A percentile compares a stretch with the other conserved stretches of the same genome.
These are phyloP conservation scores for Rauvolfia tetraphylla DNA, from an alignment of 257 asterid species.

Conservation along the genomic window DNA sequence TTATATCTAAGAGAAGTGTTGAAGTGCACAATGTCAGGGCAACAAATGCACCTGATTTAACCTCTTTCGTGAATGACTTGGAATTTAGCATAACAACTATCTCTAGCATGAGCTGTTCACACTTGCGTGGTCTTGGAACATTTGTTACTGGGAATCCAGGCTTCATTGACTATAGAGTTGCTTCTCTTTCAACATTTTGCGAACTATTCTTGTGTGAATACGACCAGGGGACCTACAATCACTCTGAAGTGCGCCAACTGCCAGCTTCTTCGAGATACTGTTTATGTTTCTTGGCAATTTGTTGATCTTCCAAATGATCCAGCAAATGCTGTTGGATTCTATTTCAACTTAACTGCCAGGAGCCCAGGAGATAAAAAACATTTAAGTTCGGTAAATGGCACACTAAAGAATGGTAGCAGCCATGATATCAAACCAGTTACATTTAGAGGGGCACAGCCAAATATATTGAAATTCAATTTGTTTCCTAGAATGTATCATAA, in stretches of 20 bases:
- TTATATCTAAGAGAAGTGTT: slow-evolving; percentile 67
- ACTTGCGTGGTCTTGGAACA: slow-evolving; percentile 85
- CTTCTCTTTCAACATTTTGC: slow-evolving; percentile 71
- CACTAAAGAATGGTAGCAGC: slow-evolving; percentile 51
- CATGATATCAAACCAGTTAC: slow-evolving; percentile 51
- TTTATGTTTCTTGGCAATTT: slow-evolving; percentile 78
- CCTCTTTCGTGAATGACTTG: slow-evolving; percentile 64
- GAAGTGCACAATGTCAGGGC: slow-evolving; percentile 93
- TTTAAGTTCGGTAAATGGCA: slow-evolving; percentile 83
- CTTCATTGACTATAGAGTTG: slow-evolving; percentile 51
- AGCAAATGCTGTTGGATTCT: slow-evolving; percentile 85
- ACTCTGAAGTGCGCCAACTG: slow-evolving; percentile 62
- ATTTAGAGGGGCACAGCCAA: slow-evolving; percentile 69
- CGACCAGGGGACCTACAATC: slow-evolving; percentile 77
- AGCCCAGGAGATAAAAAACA: slow-evolving; percentile 52
- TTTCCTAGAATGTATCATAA: slow-evolving; percentile 76
- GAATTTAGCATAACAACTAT: slow-evolving; percentile 79
- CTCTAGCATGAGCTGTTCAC: slow-evolving; percentile 86
- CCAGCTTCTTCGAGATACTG: slow-evolving; percentile 49
- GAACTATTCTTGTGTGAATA: slow-evolving; percentile 76
- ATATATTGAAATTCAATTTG: slow-evolving; percentile 76
- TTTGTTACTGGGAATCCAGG: slow-evolving; percentile 60
- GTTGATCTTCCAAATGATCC: slow-evolving; percentile 85
- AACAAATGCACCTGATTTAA: slow-evolving; percentile 76
- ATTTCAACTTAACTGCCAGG: slow-evolving; percentile 81